These are phyloP conservation scores for Azolla pinnata DNA, from an alignment of 75 land plant genomes.

Conservation along the genomic window DNA sequence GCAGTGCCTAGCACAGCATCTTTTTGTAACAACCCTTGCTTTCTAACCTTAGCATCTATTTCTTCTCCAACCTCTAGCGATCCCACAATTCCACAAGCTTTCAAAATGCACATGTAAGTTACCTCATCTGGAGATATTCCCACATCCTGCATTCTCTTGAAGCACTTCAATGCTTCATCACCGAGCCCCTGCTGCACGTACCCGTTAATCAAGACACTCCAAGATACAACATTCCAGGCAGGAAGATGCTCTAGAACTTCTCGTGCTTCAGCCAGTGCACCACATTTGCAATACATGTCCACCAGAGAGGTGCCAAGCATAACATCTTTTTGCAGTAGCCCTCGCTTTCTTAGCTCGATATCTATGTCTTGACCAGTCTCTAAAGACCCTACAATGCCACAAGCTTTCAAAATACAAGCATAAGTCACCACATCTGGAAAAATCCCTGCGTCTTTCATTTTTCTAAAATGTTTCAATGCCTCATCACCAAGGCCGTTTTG, in stretches of 20 bases:
- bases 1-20: slow-evolving; percentile 9
- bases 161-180: slow-evolving; percentile 24
- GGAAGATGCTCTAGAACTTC: slow-evolving; percentile 37
- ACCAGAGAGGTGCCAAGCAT: slow-evolving; percentile 40
- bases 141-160: slow-evolving; percentile 17
- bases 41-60: background rate
- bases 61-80: slow-evolving; percentile 23
- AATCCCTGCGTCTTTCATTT: slow-evolving; percentile 19
- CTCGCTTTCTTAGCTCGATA: slow-evolving; percentile 31
- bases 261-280: slow-evolving; percentile 31
- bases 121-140: slow-evolving; percentile 14
- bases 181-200: slow-evolving; percentile 38
- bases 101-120: slow-evolving; percentile 23
- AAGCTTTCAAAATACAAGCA: slow-evolving; percentile 35
- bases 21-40: background rate
- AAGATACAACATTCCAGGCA: slow-evolving; percentile 42
- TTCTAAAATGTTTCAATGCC: slow-evolving; percentile 33
- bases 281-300: slow-evolving; percentile 70
- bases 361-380: slow-evolving; percentile 42
- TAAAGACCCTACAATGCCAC: slow-evolving; percentile 32
- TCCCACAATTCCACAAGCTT: slow-evolving; percentile 39
- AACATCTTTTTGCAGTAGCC: slow-evolving; percentile 20
- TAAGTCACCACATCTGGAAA: slow-evolving; percentile 37
- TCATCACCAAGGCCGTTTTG: slow-evolving; percentile 30
- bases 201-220: slow-evolving; percentile 52